phyloP scores from a whole-genome alignment of 2,329 filamentous ascomycete species.

The Metarhizium guizhouense region DNA sequence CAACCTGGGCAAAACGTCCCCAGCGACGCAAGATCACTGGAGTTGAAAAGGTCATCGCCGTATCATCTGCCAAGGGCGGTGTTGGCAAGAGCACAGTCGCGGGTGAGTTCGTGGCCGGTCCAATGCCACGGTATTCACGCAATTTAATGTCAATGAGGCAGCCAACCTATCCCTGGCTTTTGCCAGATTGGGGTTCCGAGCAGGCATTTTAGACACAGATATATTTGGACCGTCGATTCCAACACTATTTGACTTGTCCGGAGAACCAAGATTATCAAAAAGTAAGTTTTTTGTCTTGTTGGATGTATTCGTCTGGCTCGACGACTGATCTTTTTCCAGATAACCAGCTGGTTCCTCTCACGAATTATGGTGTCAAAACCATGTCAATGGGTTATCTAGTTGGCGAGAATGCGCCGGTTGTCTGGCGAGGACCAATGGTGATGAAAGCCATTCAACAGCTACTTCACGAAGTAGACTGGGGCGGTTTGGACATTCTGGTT shows the following conservation, averaged over 20 bases:
- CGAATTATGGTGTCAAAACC: slow-evolving; percentile 91
- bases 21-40: slow-evolving; percentile 71
- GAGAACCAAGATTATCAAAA: slow-evolving; percentile 65
- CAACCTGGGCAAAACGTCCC: slow-evolving; percentile 61
- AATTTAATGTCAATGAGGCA: slow-evolving; percentile 12
- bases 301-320: background rate
- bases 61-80: slow-evolving; percentile 95
- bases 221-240: slow-evolving; percentile 96
- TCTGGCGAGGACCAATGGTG: slow-evolving; percentile 95
- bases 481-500: slow-evolving; percentile 76
- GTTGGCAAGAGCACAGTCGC: slow-evolving; percentile 95
- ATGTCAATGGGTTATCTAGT: slow-evolving; percentile 99
- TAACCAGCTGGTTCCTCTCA: slow-evolving; percentile 76
- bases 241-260: slow-evolving; percentile 73
- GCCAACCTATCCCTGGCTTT: slow-evolving; percentile 82
- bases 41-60: slow-evolving; percentile 88
- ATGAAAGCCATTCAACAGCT: slow-evolving; percentile 96
- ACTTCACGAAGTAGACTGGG: slow-evolving; percentile 92
- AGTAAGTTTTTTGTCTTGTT: slow-evolving; percentile 39
- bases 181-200: slow-evolving; percentile 69
- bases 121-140: background rate
- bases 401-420: slow-evolving; percentile 69
- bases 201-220: slow-evolving; percentile 88
- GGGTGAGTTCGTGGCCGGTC: slow-evolving; percentile 36
- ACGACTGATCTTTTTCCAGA: slow-evolving; percentile 31